Base-by-base conservation (phyloP, 345 rosid species). In the Laguncularia racemosa region DNA sequence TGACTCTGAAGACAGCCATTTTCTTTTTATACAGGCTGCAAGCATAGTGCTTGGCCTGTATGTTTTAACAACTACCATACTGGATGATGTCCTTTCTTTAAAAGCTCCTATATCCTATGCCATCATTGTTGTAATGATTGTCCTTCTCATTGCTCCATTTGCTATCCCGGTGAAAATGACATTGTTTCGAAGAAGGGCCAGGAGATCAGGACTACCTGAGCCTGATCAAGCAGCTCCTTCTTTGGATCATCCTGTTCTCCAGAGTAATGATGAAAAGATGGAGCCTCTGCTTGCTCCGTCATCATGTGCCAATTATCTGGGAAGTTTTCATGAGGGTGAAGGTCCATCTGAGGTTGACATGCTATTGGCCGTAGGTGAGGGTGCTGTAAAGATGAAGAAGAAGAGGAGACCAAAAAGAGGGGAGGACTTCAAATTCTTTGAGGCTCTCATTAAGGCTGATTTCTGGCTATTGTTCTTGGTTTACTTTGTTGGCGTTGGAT, bases 381-480 rank as follows among this genome's bases (percentile, higher is more conserved):
- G 92, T 15, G 92, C 88, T 0, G 71, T 85, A 53, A 33, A 33
- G 40, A 33, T 33, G 40, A 76, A 76, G 79, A 85, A 84, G 73
- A 84, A 63, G 70, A 74, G 82, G 60, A 70, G 73, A 68, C 88
- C 91, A 44, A 84, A 73, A 67, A 71, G 91, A 65, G 91, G 91
- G 55, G 88, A 84, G 72, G 85, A 82, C 66, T 85, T 85, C 64
- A 73, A 56, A 44, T 80, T 85, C 62, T 64, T 56, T 19, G 92
- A 80, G 62, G 92, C 88, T 61, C 52, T 80, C 53, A 44, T 85
- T 57, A 82, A 85, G 72, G 88, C 92, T 26, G 92, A 85, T 78
- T 85, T 82, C 71, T 85, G 92, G 92, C 86, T 82, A 44, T 84
- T 85, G 62, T 85, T 78, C 75, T 74, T 71, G 50, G 83, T 76